Percentiles rank a stretch among this genome's conserved stretches.
phyloP scores from a whole-genome alignment of 257 asterid genomes.

The Solanum dulcamara region DNA sequence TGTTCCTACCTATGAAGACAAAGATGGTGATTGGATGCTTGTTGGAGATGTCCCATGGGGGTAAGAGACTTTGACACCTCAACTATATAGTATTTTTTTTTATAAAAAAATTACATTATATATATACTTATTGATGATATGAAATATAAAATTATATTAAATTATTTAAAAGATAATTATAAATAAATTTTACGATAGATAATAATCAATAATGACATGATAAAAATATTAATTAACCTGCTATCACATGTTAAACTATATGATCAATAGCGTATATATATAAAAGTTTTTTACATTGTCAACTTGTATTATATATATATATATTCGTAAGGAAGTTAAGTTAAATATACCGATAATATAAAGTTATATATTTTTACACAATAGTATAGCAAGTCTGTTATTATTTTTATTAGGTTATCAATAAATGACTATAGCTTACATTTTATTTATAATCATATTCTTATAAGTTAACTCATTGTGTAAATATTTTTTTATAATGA shows the following conservation, averaged over 20 bases:
- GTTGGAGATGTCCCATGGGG: slow-evolving; percentile 1
- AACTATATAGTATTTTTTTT: neutral
- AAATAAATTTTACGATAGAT: neutral
- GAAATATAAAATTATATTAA: neutral
- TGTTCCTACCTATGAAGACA: slow-evolving; percentile 19
- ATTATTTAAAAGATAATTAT: neutral
- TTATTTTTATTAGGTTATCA: no score
- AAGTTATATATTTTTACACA: no score
- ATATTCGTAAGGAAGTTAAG: neutral
- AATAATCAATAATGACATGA: neutral
- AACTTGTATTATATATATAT: no score
- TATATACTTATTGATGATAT: neutral
- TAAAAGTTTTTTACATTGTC: no score
- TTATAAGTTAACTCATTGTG: no score
- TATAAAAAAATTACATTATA: neutral
- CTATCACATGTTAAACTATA: no score
- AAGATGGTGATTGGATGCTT: slow-evolving; percentile 1
- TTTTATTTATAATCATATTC: no score
- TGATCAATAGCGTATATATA: no score
- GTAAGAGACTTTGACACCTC: slow-evolving; percentile 11
- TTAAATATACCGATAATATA: no score
- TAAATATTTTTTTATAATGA: no score
- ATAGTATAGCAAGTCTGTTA: no score
- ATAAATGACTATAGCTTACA: no score
- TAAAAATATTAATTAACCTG: neutral